Evolutionary conservation across 2,329 filamentous ascomycete genomes (phyloP).

Genomic region (Epichloe typhina): DNA sequence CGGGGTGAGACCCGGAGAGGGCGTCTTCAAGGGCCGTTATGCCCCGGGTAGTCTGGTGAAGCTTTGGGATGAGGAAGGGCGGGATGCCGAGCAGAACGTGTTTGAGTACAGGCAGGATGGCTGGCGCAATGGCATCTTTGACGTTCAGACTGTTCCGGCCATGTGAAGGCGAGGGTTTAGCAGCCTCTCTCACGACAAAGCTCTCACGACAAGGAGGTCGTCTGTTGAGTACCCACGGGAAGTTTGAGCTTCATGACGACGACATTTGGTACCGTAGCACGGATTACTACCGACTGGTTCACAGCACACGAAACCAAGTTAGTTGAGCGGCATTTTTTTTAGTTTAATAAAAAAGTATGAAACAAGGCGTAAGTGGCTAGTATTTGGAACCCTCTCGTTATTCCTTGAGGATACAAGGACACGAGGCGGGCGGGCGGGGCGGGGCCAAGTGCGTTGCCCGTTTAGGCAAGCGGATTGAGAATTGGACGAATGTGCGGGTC

Average conservation of each 20-base stretch:
- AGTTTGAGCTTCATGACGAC: too few relatives aligned
- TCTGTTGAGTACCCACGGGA: too few relatives aligned
- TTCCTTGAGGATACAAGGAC: neutral
- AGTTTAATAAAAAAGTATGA: too few relatives aligned
- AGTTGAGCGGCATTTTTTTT: too few relatives aligned
- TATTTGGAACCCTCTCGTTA: too few relatives aligned
- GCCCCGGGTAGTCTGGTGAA: constrained; percentile 81
- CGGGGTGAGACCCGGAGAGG: constrained; percentile 46
- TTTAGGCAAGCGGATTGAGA: constrained; percentile 3
- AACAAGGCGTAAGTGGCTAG: too few relatives aligned
- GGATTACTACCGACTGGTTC: too few relatives aligned
- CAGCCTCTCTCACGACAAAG: too few relatives aligned
- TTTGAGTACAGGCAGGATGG: constrained; percentile 59
- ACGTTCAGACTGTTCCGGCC: constrained; percentile 26
- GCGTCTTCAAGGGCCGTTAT: constrained; percentile 71
- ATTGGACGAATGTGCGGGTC: neutral
- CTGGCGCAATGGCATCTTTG: constrained; percentile 81
- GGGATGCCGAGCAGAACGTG: constrained; percentile 55
- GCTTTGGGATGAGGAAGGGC: constrained; percentile 75
- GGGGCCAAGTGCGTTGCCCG: neutral
- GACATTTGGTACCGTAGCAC: too few relatives aligned
- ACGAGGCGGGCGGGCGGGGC: neutral
- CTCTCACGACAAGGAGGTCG: too few relatives aligned
- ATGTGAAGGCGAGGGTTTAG: neutral
- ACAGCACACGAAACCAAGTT: too few relatives aligned